Conservation (phyloP, 1,284 basidiomycete species). For the Vanrija humicola region DNA sequence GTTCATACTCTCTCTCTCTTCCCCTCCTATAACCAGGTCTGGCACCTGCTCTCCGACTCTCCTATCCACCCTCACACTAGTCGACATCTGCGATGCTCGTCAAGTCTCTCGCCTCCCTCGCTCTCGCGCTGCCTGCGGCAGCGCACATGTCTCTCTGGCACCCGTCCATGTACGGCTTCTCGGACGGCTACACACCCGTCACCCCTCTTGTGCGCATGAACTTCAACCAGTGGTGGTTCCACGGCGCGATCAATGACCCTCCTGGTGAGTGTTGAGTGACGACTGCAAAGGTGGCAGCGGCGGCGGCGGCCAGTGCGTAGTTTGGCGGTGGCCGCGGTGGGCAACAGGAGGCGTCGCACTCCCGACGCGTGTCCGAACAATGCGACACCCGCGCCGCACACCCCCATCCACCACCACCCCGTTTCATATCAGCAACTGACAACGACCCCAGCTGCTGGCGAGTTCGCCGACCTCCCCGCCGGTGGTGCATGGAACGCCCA, state of each 20-base stretch:
- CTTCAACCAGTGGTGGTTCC: conserved; percentile 68
- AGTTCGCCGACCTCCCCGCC: conserved; percentile 38
- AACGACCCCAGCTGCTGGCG: conserved; percentile 13
- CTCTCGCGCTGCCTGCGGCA: conserved; percentile 6
- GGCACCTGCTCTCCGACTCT: too few relatives aligned
- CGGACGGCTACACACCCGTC: conserved; percentile 45
- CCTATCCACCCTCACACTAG: too few relatives aligned
- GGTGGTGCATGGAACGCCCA: conserved; percentile 36
- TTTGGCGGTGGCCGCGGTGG: too few relatives aligned
- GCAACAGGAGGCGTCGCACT: too few relatives aligned
- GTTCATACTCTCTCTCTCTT: too few relatives aligned
- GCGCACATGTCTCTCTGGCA: conserved; percentile 44
- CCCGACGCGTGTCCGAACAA: too few relatives aligned
- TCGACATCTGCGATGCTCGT: too few relatives aligned
- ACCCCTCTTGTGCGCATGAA: conserved; percentile 56
- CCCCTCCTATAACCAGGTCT: too few relatives aligned
- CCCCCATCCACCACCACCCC: too few relatives aligned
- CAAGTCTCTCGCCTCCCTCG: too few relatives aligned
- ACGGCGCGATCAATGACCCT: conserved; percentile 38
- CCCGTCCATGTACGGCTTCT: conserved; percentile 34
- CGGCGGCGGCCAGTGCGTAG: too few relatives aligned
- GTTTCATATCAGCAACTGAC: too few relatives aligned
- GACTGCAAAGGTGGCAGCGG: not conserved
- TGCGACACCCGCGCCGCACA: not conserved
- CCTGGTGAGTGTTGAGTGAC: conserved; percentile 14